Conservation (phyloP, 2,329 filamentous ascomycete species). For the Neofusicoccum kwambonambiense region DNA sequence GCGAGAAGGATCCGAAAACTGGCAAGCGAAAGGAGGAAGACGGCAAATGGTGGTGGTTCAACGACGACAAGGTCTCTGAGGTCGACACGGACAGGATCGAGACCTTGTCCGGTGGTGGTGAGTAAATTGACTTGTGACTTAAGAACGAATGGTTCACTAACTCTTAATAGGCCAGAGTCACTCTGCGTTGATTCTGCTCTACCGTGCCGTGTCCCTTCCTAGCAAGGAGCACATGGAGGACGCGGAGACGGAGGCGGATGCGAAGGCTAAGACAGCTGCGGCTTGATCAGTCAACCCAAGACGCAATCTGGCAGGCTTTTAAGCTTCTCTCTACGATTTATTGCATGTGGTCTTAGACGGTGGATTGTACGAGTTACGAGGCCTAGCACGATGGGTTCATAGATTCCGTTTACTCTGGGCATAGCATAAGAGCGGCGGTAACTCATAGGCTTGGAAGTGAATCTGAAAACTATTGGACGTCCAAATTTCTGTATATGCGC, state of each 20-base stretch:
- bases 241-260: background rate
- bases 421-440: conserved; percentile 2
- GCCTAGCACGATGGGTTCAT: conserved; percentile 13
- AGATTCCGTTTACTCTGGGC: conserved; percentile 7
- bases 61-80: conserved; percentile 95
- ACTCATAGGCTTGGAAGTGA: background rate
- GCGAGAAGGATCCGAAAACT: conserved; percentile 67
- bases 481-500: too few species aligned
- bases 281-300: background rate
- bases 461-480: background rate
- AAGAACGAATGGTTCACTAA: conserved; percentile 21
- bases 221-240: conserved; percentile 15
- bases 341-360: conserved; percentile 10
- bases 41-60: conserved; percentile 99
- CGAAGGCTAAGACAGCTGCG: background rate
- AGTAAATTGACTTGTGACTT: conserved; percentile 26
- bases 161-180: conserved; percentile 63
- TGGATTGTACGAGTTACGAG: conserved; percentile 14
- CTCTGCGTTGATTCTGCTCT: conserved; percentile 77
- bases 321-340: background rate
- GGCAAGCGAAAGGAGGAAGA: conserved; percentile 79
- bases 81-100: conserved; percentile 90
- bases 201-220: conserved; percentile 63
- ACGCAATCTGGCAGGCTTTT: background rate
- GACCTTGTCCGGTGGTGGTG: conserved; percentile 81